Conservation (phyloP, 257 asterid genomes). For the Primulina huaijiensis region DNA sequence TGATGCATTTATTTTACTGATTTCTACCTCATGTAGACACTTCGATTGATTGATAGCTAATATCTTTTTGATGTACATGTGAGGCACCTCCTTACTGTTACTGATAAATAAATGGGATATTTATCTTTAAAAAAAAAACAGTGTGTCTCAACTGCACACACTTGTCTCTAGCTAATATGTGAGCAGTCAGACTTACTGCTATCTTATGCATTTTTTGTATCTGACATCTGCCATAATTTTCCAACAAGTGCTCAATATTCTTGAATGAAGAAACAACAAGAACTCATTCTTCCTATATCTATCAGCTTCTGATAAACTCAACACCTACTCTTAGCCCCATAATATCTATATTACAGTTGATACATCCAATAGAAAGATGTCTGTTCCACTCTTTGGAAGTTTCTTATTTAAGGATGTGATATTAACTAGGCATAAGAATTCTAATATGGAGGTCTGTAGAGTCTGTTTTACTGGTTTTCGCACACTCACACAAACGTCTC, state of each 20-base stretch:
- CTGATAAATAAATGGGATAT: not conserved
- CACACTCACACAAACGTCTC: not conserved
- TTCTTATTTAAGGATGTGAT: not conserved
- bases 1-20: not conserved
- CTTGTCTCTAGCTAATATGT: not conserved
- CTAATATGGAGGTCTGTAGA: not conserved
- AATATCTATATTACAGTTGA: not conserved
- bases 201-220: not conserved
- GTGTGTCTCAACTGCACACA: not conserved
- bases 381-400: not conserved
- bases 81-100: not conserved
- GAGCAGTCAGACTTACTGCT: not conserved
- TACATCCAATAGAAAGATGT: not conserved
- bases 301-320: not conserved
- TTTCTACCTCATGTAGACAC: not conserved
- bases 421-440: not conserved
- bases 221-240: not conserved
- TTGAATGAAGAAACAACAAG: not conserved
- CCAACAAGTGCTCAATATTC: not conserved
- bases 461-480: not conserved
- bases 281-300: not conserved
- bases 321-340: not conserved
- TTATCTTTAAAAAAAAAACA: not conserved
- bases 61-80: not conserved
- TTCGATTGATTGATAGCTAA: not conserved